These are phyloP conservation scores for Withania somnifera DNA, from an alignment of 305 asterid species.

Conservation along the genomic window DNA sequence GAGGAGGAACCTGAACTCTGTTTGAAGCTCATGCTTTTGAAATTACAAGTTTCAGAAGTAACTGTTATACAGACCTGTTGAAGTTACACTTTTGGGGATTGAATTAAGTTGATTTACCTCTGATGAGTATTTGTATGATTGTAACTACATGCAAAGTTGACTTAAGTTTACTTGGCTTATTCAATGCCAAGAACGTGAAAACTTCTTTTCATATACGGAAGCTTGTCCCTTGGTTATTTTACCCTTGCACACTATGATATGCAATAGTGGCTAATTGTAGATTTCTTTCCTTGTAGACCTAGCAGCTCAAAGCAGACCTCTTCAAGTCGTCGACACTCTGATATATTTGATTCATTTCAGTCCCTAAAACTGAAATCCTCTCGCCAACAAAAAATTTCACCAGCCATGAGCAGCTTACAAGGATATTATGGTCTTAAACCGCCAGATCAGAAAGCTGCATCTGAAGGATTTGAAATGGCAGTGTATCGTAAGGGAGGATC, in stretches of 20 bases:
- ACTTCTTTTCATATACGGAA: not conserved
- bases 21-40: not conserved
- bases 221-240: not conserved
- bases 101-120: not conserved
- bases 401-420: conserved; percentile 55
- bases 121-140: not conserved
- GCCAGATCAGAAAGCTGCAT: conserved; percentile 20
- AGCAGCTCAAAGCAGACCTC: conserved; percentile 36
- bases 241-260: not conserved
- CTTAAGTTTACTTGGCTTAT: not conserved
- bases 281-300: conserved; percentile 39
- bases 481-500: conserved; percentile 35
- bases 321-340: conserved; percentile 44
- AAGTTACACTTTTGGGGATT: not conserved
- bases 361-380: conserved; percentile 58
- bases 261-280: conserved; percentile 7
- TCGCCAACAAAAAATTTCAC: conserved; percentile 41
- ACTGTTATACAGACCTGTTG: not conserved
- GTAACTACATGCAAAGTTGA: not conserved
- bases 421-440: conserved; percentile 51
- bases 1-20: not conserved
- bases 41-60: not conserved
- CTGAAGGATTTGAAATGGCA: conserved; percentile 64
- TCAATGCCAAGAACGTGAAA: not conserved
- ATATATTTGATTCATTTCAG: conserved; percentile 64